Conservation (phyloP, 768 basidiomycete genomes). For the Xerocomellus intermedius region DNA sequence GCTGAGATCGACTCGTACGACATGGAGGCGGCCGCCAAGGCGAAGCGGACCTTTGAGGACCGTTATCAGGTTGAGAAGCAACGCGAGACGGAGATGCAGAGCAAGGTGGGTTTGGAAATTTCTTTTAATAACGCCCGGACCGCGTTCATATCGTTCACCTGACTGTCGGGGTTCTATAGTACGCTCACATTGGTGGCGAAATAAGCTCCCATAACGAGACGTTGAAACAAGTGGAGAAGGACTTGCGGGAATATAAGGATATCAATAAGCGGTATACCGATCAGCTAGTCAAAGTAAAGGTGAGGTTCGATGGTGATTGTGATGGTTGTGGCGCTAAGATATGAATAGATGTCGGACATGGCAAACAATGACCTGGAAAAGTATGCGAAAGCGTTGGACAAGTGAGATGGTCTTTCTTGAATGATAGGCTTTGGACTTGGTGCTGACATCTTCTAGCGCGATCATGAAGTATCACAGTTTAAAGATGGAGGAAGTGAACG, state of each 20-base stretch:
- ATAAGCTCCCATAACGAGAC: slow-evolving; percentile 70
- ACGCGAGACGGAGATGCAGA: slow-evolving; percentile 69
- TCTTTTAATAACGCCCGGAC: slow-evolving; percentile 4
- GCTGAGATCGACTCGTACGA: slow-evolving; percentile 72
- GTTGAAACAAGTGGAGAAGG: slow-evolving; percentile 60
- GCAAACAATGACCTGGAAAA: slow-evolving; percentile 97
- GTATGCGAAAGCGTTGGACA: slow-evolving; percentile 95
- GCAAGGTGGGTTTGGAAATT: slow-evolving; percentile 46
- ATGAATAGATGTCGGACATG: slow-evolving; percentile 87
- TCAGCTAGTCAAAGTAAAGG: slow-evolving; percentile 94
- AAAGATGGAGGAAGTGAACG: slow-evolving; percentile 99
- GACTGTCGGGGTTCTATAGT: slow-evolving; percentile 42
- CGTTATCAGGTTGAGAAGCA: slow-evolving; percentile 71
- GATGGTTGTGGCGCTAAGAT: neutral
- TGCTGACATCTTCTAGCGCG: slow-evolving; percentile 54
- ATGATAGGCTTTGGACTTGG: neutral
- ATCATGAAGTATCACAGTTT: slow-evolving; percentile 98
- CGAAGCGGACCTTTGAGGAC: slow-evolving; percentile 80
- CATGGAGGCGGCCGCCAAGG: slow-evolving; percentile 83
- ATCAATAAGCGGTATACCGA: slow-evolving; percentile 83
- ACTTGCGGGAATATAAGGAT: slow-evolving; percentile 84
- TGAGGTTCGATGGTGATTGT: slow-evolving; percentile 30
- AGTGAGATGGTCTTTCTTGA: slow-evolving; percentile 47
- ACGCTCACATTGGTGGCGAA: slow-evolving; percentile 81
- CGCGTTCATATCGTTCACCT: neutral